Evolutionary conservation across 192 early-diverging fungal genomes (phyloP).

Genomic region (Coemansia sp.): DNA sequence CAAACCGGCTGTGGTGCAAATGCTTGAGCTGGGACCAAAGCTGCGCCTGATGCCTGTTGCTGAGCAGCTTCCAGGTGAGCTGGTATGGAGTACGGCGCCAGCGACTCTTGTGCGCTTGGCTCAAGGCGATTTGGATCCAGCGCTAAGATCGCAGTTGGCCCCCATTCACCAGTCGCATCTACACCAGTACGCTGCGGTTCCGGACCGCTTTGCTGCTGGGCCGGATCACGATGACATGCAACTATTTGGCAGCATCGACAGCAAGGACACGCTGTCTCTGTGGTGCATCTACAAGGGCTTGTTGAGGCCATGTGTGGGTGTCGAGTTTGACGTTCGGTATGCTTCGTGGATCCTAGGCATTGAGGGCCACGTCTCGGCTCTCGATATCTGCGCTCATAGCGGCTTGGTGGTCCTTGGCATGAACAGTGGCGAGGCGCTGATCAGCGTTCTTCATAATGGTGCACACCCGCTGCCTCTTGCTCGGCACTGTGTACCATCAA

Average conservation of each 20-base stretch:
- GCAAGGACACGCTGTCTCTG: constrained; percentile 20
- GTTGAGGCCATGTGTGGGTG: constrained; percentile 21
- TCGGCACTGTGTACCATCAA: background rate
- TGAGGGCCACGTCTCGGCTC: constrained; percentile 9
- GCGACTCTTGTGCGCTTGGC: background rate
- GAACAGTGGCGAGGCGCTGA: constrained; percentile 36
- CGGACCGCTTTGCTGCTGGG: background rate
- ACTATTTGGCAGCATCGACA: constrained; percentile 22
- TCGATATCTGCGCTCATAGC: constrained; percentile 24
- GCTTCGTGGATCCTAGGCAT: constrained; percentile 35
- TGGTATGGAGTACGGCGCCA: constrained; percentile 28
- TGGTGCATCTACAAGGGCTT: constrained; percentile 25
- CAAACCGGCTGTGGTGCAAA: constrained; percentile 10
- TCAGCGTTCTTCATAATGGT: constrained; percentile 25
- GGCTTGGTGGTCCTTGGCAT: constrained; percentile 41
- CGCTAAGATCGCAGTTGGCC: background rate
- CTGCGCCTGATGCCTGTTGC: constrained; percentile 13
- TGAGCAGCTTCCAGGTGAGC: constrained; percentile 29
- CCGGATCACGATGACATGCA: constrained; percentile 5
- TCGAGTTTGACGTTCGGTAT: constrained; percentile 16
- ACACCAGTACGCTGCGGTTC: background rate
- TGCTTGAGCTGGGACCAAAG: constrained; percentile 16
- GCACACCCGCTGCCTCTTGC: constrained; percentile 4
- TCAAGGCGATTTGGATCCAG: constrained; percentile 11
- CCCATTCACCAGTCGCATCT: background rate